Base-by-base conservation (phyloP, 768 basidiomycete species). In the Kwoniella newhampshirensis region DNA sequence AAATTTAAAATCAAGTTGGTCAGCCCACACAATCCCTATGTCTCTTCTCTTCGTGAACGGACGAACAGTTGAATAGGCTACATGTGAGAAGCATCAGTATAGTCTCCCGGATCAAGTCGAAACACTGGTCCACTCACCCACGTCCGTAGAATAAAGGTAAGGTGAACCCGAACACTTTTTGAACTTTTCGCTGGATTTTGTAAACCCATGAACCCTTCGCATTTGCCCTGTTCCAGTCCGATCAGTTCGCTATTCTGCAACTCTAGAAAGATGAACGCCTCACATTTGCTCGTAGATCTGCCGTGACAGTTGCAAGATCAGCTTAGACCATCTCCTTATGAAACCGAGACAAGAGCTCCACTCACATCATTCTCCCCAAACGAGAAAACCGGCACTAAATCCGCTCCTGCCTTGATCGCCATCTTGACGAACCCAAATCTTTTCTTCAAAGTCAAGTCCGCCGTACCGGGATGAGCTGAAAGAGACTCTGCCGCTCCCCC, bases 341-440 rank as follows among this genome's bases (percentile, higher is more conserved):
- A 21, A 11, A 13, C 26, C 13, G 39, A 39, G 20, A 7, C 21
- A 18, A 3, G n/a, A n/a, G 2, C 15, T 21, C 12, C 8, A 81
- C 84, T 70, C 60, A 93, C 93, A 75, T 98, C 96, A 74, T 98
- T 98, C 80, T 99, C 96, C 12, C 96, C 96, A 67, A 99, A 99
- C 4, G 91, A 93, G 72, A 99, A 98, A 2, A 97, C 93, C 0
- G 96, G 96, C 0, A 99, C 96, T 11, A 99, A 81, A 69, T 93
- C 91, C 36, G 96, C 96, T 51, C 77, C 77, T 48, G 72, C 73
- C 40, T 59, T 68, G 26, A 78, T 70, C 9, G 77, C 77, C 51
- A 78, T 75, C 66, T 98, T 98, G 75, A 99, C 93, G 75, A 99
- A 99, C 0, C 96, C 92, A 54, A 94, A 78, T 63, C 92, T 87